A percentile compares a stretch with the other conserved stretches of the same genome.
Conservation (phyloP, 768 basidiomycete genomes). For the Amanita exitialis region DNA sequence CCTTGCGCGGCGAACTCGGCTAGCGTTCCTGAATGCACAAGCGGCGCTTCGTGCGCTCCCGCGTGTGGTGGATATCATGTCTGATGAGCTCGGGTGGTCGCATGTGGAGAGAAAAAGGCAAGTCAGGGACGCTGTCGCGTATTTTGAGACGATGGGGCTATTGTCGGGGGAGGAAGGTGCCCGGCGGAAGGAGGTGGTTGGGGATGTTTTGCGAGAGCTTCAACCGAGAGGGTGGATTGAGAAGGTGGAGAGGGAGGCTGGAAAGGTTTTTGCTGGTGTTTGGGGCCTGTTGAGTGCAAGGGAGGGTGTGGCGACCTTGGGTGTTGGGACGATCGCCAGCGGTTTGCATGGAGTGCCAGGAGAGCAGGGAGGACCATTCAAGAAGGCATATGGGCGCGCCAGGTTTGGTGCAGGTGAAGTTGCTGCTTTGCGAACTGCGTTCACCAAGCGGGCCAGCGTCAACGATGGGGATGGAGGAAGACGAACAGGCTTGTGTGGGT, state of each 20-base stretch:
- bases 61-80: constrained; percentile 86
- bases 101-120: constrained; percentile 46
- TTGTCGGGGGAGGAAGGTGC: constrained; percentile 31
- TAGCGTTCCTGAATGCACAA: constrained; percentile 88
- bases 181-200: constrained; percentile 17
- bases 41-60: constrained; percentile 81
- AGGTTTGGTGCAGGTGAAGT: constrained; percentile 37
- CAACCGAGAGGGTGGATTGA: constrained; percentile 9
- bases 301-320: not conserved
- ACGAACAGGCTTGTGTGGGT: constrained; percentile 23
- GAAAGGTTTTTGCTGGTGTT: not conserved
- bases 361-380: constrained; percentile 5
- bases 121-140: constrained; percentile 45
- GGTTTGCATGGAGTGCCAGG: not conserved
- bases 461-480: constrained; percentile 12
- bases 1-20: constrained; percentile 81
- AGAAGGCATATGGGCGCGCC: constrained; percentile 23
- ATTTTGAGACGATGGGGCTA: constrained; percentile 83
- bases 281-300: not conserved
- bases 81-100: constrained; percentile 74
- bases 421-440: constrained; percentile 26
- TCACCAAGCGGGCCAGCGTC: constrained; percentile 21
- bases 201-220: constrained; percentile 10
- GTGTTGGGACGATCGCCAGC: constrained; percentile 12
- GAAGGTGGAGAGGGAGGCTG: constrained; percentile 10